These are phyloP conservation scores for Arabidopsis suecica DNA, from an alignment of 345 rosid genomes.

Conservation along the genomic window DNA sequence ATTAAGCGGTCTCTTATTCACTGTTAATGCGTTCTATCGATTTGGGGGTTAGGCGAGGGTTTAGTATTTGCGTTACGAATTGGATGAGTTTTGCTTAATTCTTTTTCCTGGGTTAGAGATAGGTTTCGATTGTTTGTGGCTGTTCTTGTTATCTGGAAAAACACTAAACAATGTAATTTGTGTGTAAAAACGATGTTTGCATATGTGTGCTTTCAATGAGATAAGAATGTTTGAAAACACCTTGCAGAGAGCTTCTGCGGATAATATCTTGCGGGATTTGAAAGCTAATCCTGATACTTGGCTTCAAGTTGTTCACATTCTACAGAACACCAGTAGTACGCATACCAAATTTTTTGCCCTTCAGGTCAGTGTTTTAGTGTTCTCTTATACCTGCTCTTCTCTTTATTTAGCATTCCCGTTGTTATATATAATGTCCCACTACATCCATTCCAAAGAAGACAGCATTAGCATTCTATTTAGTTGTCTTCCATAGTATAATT, in stretches of 20 bases:
- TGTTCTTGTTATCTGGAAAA: not conserved
- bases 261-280: constrained; percentile 83
- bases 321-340: constrained; percentile 71
- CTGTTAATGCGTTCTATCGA: constrained; percentile 21
- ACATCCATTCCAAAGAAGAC: constrained; percentile 9
- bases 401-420: constrained; percentile 6
- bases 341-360: constrained; percentile 92
- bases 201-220: not conserved
- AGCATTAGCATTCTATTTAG: not conserved
- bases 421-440: not conserved
- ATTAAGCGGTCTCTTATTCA: not conserved
- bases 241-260: constrained; percentile 87
- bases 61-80: not conserved
- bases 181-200: not conserved
- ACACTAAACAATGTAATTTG: not conserved
- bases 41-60: constrained; percentile 5
- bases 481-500: not conserved
- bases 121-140: not conserved
- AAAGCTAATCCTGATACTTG: constrained; percentile 93
- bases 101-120: not conserved
- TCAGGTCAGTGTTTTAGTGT: constrained; percentile 59
- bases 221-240: constrained; percentile 2
- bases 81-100: not conserved
- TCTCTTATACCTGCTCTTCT: not conserved
- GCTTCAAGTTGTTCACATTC: constrained; percentile 95